Conservation (phyloP, 2,329 filamentous ascomycete genomes). For the Acarospora socialis region DNA sequence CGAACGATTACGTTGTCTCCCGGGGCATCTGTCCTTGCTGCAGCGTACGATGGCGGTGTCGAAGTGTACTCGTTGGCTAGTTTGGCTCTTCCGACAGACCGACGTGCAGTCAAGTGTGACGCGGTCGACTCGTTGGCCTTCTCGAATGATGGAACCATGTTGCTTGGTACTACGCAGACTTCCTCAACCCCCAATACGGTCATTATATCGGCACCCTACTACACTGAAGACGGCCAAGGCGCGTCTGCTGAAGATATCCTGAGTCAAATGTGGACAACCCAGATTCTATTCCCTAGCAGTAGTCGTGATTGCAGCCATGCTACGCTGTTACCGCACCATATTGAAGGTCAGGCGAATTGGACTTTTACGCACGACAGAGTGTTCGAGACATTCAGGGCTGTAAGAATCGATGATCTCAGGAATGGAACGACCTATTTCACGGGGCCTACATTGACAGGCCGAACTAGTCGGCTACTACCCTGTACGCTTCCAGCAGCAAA, state of each 20-base stretch:
- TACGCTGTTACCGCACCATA: slow-evolving; percentile 42
- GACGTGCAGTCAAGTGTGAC: slow-evolving; percentile 65
- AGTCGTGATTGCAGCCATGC: slow-evolving; percentile 67
- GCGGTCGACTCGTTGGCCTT: slow-evolving; percentile 61
- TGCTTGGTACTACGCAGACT: slow-evolving; percentile 59
- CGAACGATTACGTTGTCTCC: slow-evolving; percentile 68
- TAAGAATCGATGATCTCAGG: slow-evolving; percentile 58
- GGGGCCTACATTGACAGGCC: slow-evolving; percentile 39
- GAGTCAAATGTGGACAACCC: slow-evolving; percentile 69
- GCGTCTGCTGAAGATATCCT: slow-evolving; percentile 42
- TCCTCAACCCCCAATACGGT: slow-evolving; percentile 55
- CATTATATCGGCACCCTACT: slow-evolving; percentile 65
- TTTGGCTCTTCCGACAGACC: slow-evolving; percentile 48
- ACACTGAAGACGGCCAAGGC: slow-evolving; percentile 44
- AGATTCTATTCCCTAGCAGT: slow-evolving; percentile 71
- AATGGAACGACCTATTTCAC: slow-evolving; percentile 71
- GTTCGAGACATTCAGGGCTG: slow-evolving; percentile 64
- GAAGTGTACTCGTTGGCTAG: slow-evolving; percentile 66
- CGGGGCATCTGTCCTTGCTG: slow-evolving; percentile 66
- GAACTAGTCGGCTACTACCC: slow-evolving; percentile 37
- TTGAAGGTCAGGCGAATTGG: slow-evolving; percentile 52
- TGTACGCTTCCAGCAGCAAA: slow-evolving; percentile 56
- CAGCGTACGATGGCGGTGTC: slow-evolving; percentile 77
- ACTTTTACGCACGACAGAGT: slow-evolving; percentile 64
- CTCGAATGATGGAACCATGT: slow-evolving; percentile 62